These are phyloP conservation scores for Posidonia australis DNA, from an alignment of 106 monocot genomes.

Conservation along the genomic window DNA sequence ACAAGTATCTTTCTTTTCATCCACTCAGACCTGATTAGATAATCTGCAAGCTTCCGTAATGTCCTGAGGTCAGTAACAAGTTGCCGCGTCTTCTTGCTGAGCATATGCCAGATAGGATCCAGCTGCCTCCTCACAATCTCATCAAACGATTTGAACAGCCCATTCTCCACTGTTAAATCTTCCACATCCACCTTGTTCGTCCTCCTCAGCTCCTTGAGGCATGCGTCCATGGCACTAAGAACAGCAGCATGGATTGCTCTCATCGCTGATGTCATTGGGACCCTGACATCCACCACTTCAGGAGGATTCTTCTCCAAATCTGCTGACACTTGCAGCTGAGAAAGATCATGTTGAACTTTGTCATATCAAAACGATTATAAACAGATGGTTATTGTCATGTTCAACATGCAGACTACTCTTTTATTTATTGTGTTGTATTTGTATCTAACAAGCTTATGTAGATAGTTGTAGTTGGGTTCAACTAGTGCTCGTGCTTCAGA, in stretches of 20 bases:
- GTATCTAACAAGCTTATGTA: not conserved
- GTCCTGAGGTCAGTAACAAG: conserved; percentile 87
- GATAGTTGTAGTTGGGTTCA: too few species aligned
- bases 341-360: conserved; percentile 6
- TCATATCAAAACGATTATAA: not conserved
- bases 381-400: not conserved
- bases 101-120: conserved; percentile 92
- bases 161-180: conserved; percentile 88
- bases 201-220: conserved; percentile 83
- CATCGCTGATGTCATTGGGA: conserved; percentile 72
- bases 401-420: not conserved
- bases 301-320: conserved; percentile 74
- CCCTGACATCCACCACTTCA: conserved; percentile 77
- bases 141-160: conserved; percentile 96
- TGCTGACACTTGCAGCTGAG: conserved; percentile 63
- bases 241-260: conserved; percentile 66
- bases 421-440: not conserved
- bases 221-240: conserved; percentile 86
- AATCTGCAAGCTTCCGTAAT: conserved; percentile 81
- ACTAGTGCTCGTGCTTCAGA: too few species aligned
- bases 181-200: conserved; percentile 98
- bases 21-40: conserved; percentile 65
- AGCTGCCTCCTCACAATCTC: conserved; percentile 93
- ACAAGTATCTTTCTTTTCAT: too few species aligned
- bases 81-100: conserved; percentile 95